Base-by-base conservation (phyloP, 2,329 filamentous ascomycete genomes). In the Aspergillus oerlinghausenensis region DNA sequence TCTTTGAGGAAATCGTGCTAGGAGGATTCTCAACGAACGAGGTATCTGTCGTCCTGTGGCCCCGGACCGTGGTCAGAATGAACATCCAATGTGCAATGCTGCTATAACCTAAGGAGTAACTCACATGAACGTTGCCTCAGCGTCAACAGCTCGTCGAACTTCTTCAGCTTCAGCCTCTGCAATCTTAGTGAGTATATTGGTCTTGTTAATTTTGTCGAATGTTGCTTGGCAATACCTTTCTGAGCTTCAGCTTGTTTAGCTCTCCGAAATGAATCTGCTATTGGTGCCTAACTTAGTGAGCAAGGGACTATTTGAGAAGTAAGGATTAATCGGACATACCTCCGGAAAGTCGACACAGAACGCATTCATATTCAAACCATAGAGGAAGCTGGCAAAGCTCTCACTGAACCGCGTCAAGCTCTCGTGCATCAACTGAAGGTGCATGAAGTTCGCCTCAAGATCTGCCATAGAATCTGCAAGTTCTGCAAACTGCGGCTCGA, bases 311-410 rank as follows among this genome's bases (percentile, higher is more conserved):
- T 8, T 23, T 21, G 50, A 9, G 17, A 51, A 6, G 8, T 21
- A 45, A 54, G 21, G 17, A 45, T 50, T 45, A 32, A 19, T 23
- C 21, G 23, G 47, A 7, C 61, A 52, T 76, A 92, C 92, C 84
- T 99, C 94, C 0, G 92, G 90, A 63, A 97, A 99, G 73, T 99
- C 94, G 32, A 97, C 92, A 73, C 93, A 97, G 72, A 97, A 99
- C 1, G 94, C 94, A 74, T 97, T 97, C 92, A 99, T 97, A 70
- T 97, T 97, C 71, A 99, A 75, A 1, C 94, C 94, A 67, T 97
- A 99, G 49, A 99, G 77, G 68, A 99, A 97, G 65, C 88, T 91
- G 1, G 92, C 92, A 74, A 99, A 99, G 69, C 89, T 95, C 80
- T 99, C 94, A 74, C 88, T 93, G 75, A 99, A 99, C 26, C 94